Evolutionary conservation across 73 alveolate species (phyloP).

Genomic region (Tetrahymena malaccensis): DNA sequence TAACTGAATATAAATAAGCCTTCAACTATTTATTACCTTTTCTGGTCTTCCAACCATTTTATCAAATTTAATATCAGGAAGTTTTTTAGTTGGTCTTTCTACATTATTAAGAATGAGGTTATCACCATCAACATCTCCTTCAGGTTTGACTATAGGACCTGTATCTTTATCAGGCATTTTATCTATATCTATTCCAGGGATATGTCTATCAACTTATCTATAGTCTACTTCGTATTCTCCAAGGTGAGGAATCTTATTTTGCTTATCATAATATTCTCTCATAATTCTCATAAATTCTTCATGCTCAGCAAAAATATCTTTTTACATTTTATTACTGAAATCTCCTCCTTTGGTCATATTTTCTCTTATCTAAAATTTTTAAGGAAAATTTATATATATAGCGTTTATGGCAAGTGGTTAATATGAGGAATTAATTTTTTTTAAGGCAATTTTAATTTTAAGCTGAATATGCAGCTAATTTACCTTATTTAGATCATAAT

Average conservation of each 20-base stretch:
- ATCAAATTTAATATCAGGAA: neutral
- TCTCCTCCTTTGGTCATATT: neutral
- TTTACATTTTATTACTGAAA: neutral
- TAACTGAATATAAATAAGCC: no score
- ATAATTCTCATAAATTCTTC: conserved; percentile 45
- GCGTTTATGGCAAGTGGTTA: neutral
- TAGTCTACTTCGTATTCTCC: conserved; percentile 58
- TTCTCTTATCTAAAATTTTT: neutral
- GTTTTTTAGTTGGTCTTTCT: neutral
- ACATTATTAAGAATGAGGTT: conserved; percentile 38
- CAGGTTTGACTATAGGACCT: conserved; percentile 37
- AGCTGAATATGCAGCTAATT: neutral
- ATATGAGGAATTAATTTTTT: neutral
- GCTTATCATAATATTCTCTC: conserved; percentile 17
- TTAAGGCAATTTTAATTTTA: neutral
- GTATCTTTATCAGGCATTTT: conserved; percentile 34
- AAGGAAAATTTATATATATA: neutral
- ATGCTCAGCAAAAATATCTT: conserved; percentile 19
- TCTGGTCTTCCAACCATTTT: neutral
- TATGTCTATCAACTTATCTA: conserved; percentile 45
- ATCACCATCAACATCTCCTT: conserved; percentile 57
- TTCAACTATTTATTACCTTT: neutral
- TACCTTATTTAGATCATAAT: conserved; percentile 54
- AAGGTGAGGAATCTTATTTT: conserved; percentile 48
- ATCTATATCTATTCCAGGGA: conserved; percentile 29